Conservation (phyloP, 2,329 filamentous ascomycete species). For the Neofusicoccum ribis region DNA sequence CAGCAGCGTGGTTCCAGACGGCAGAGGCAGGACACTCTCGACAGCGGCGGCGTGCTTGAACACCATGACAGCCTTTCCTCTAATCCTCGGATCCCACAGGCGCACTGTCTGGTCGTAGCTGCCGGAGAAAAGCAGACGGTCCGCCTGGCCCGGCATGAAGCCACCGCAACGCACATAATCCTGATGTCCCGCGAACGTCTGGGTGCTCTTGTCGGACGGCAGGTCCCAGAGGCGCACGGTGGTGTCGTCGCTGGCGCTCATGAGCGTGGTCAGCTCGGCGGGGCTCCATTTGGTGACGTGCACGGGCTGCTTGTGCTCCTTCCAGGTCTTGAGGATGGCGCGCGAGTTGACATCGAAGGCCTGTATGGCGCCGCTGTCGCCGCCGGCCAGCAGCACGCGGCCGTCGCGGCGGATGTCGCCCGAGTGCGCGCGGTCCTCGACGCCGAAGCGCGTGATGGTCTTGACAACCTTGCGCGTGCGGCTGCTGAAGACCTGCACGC, state of each 20-base stretch:
- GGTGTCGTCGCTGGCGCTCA: conserved; percentile 89
- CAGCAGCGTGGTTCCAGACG: conserved; percentile 81
- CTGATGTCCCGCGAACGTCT: conserved; percentile 79
- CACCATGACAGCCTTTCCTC: conserved; percentile 70
- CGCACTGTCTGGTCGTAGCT: conserved; percentile 94
- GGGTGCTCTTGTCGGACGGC: conserved; percentile 72
- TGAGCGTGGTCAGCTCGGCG: conserved; percentile 77
- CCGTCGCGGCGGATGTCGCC: conserved; percentile 88
- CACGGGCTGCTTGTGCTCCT: conserved; percentile 88
- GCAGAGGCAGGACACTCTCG: conserved; percentile 83
- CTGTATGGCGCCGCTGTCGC: conserved; percentile 89
- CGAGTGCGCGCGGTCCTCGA: conserved; percentile 81
- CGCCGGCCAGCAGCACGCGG: conserved; percentile 83
- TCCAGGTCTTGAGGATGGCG: conserved; percentile 94
- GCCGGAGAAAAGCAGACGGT: conserved; percentile 78
- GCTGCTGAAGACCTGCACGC: conserved; percentile 91
- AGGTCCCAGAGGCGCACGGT: conserved; percentile 95
- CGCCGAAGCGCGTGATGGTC: conserved; percentile 82
- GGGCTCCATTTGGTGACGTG: conserved; percentile 94
- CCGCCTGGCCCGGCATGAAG: conserved; percentile 75
- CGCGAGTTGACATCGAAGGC: conserved; percentile 90
- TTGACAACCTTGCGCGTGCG: conserved; percentile 89
- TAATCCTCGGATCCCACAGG: conserved; percentile 85
- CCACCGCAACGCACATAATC: conserved; percentile 89
- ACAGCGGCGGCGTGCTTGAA: conserved; percentile 93